Conservation (phyloP, 495 filamentous ascomycete species). For the Penicillium subrubescens region DNA sequence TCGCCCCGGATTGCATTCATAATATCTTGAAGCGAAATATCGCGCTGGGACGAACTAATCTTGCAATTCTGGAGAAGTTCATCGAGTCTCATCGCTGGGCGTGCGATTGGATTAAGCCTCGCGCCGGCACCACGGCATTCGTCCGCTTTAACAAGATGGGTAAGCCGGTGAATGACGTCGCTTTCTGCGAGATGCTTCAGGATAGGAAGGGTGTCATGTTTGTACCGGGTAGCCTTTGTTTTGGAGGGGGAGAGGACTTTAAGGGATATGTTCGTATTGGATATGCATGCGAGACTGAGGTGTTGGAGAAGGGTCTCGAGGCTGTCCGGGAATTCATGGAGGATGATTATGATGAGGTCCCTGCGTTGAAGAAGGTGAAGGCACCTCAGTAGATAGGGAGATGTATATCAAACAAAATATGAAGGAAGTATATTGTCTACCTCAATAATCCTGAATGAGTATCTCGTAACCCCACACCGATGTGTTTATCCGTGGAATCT, state of each 20-base stretch:
- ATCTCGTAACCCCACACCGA: not conserved
- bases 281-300: slow-evolving; percentile 71
- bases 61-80: slow-evolving; percentile 68
- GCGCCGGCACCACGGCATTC: slow-evolving; percentile 82
- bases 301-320: slow-evolving; percentile 68
- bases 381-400: slow-evolving; percentile 9
- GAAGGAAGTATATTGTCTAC: not conserved
- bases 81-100: slow-evolving; percentile 63
- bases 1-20: slow-evolving; percentile 64
- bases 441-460: not conserved
- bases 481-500: not conserved
- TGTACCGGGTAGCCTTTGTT: slow-evolving; percentile 74
- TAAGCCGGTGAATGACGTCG: slow-evolving; percentile 67
- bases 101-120: slow-evolving; percentile 74
- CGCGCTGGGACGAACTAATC: slow-evolving; percentile 68
- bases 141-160: slow-evolving; percentile 69
- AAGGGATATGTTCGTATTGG: slow-evolving; percentile 79
- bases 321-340: slow-evolving; percentile 64
- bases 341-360: slow-evolving; percentile 57
- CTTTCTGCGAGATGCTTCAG: slow-evolving; percentile 69
- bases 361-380: slow-evolving; percentile 37
- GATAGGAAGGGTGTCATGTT: slow-evolving; percentile 78
- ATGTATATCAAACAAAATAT: not conserved
- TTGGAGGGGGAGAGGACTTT: slow-evolving; percentile 71
- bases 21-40: slow-evolving; percentile 69